Conservation (phyloP, 768 basidiomycete genomes). For the Hypsizygus marmoreus region DNA sequence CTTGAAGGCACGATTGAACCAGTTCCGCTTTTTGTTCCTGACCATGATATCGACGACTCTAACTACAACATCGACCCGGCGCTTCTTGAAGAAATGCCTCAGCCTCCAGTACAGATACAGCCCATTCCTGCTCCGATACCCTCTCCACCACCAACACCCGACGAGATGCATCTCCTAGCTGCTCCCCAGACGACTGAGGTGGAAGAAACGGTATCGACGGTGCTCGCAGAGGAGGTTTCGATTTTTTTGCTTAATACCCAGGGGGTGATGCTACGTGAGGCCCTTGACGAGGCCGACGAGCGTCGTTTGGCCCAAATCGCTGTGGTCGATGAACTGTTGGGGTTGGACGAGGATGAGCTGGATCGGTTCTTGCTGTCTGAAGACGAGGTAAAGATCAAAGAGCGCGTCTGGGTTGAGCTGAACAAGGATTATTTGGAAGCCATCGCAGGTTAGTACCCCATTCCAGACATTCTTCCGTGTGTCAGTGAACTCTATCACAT, state of each 20-base stretch:
- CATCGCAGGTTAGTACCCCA: slow-evolving; percentile 66
- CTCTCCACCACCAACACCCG: slow-evolving; percentile 12
- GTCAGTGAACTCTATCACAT: slow-evolving; percentile 1
- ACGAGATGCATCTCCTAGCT: slow-evolving; percentile 11
- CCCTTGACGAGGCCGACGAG: slow-evolving; percentile 69
- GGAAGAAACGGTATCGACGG: slow-evolving; percentile 63
- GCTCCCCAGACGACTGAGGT: slow-evolving; percentile 38
- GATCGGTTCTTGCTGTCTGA: slow-evolving; percentile 77
- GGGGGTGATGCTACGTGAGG: slow-evolving; percentile 57
- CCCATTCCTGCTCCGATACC: background rate
- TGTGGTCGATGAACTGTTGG: slow-evolving; percentile 63
- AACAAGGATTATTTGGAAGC: slow-evolving; percentile 90
- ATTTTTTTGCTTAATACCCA: slow-evolving; percentile 64
- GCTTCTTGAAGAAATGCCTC: slow-evolving; percentile 32
- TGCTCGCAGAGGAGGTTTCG: slow-evolving; percentile 70
- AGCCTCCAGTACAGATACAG: background rate
- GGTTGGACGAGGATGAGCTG: slow-evolving; percentile 90
- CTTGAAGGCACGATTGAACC: slow-evolving; percentile 53
- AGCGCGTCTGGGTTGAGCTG: slow-evolving; percentile 92
- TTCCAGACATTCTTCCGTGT: background rate
- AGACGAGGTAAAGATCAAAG: slow-evolving; percentile 83
- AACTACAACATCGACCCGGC: slow-evolving; percentile 58
- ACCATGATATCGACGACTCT: slow-evolving; percentile 43
- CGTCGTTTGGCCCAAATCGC: slow-evolving; percentile 55
- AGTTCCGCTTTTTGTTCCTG: slow-evolving; percentile 46